Base-by-base conservation (phyloP, 345 rosid genomes). In the Trapa bicornis region DNA sequence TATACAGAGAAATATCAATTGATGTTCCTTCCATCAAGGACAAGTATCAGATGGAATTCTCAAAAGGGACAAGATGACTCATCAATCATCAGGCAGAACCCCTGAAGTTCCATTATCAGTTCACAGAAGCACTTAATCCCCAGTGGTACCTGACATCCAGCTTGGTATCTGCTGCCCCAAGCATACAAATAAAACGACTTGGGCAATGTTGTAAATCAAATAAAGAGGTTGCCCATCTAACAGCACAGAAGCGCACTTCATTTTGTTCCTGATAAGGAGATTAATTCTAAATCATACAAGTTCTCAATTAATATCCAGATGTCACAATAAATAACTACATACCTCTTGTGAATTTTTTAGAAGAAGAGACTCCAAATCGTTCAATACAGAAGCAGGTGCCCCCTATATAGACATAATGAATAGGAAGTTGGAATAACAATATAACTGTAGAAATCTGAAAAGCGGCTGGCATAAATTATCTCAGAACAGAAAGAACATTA, bases 201-300 rank as follows among this genome's bases (percentile, higher is more conserved):
- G 98, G 96, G 75, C 96, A 89, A 76, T 92, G 96, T 67, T 89
- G 84, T 69, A 85, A 79, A 78, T 81, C 80, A 80, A 84, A 92
- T 75, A 92, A 78, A 58, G 88, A 78, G 61, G 91, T 89, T 3
- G 93, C 89, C 98, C 96, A 92, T 73, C 96, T 84, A 76, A 89
- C 78, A 67, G 91, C 92, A 80, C 96, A 89, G 73, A 92, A 92
- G 64, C 98, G 91, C 16, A 83, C 96, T 86, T 92, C 98, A 84
- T 79, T 83, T 87, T 87, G 86, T 66, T 92, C 96, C 98, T 92
- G 84, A 33, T 72, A 65, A 64, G 71, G 71, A 78, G 45, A 77
- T 47, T 63, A 41, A 54, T 61, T 70, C 60, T 56, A 57, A 37
- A 64, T 22, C 47, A 71, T 14, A 29, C 41, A 61, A 50, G 13